Evolutionary conservation across 805 yeast genomes (phyloP).

Genomic region (Candida insectorum): DNA sequence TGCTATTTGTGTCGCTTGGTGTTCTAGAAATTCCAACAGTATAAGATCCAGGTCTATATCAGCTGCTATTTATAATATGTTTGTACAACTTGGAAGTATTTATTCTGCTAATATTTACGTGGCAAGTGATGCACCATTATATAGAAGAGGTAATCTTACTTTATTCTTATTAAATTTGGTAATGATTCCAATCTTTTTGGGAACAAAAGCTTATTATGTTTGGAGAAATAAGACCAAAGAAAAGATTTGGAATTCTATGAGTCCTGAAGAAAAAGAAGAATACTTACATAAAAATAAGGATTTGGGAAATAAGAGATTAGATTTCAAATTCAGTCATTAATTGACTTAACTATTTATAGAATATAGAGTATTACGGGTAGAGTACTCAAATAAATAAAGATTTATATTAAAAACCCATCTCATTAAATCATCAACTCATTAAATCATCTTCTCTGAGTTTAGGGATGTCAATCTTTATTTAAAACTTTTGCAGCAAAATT

Average conservation of each 20-base stretch:
- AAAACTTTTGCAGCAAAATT: conserved; percentile 69
- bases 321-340: conserved; percentile 29
- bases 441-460: conserved; percentile 8
- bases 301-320: conserved; percentile 57
- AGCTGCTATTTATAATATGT: conserved; percentile 22
- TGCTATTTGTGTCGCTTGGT: conserved; percentile 24
- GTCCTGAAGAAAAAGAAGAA: conserved; percentile 45
- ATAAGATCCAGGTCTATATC: conserved; percentile 20
- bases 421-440: conserved; percentile 9
- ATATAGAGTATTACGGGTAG: conserved; percentile 20
- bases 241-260: conserved; percentile 48
- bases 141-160: conserved; percentile 52
- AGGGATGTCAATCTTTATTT: conserved; percentile 22
- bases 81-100: conserved; percentile 15
- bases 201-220: conserved; percentile 35
- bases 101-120: conserved; percentile 53
- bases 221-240: conserved; percentile 44
- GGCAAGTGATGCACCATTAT: conserved; percentile 54
- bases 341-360: conserved; percentile 20
- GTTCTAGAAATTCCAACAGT: conserved; percentile 18
- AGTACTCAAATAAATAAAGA: no score
- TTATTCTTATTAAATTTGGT: conserved; percentile 36
- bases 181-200: conserved; percentile 23
- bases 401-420: not conserved
- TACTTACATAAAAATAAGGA: conserved; percentile 48